phyloP scores from a whole-genome alignment of 345 rosid species.

The Lagerstroemia speciosa region DNA sequence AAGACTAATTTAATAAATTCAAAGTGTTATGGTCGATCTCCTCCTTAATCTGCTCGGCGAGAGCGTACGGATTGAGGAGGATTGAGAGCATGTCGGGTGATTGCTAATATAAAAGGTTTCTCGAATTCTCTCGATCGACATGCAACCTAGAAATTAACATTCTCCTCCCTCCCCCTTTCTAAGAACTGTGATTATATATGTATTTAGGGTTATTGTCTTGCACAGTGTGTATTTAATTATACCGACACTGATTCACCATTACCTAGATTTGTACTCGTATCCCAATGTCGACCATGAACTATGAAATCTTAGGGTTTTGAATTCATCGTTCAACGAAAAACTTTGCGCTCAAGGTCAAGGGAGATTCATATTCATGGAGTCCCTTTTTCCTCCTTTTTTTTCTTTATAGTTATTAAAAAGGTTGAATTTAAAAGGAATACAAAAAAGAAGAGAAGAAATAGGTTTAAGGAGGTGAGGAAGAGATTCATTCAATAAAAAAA shows the following conservation, averaged over 20 bases:
- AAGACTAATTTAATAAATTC: no score
- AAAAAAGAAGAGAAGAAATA: no score
- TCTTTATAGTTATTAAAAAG: no score
- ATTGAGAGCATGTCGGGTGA: neutral
- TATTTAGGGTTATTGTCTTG: neutral
- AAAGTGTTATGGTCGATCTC: neutral
- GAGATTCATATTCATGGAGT: no score
- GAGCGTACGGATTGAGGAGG: neutral
- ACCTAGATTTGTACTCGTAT: neutral
- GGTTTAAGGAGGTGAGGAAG: no score
- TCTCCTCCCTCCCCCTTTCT: neutral
- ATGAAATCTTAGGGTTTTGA: neutral
- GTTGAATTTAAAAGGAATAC: no score
- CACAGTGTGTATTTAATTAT: neutral
- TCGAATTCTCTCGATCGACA: neutral
- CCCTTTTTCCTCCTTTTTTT: no score
- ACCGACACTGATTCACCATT: neutral
- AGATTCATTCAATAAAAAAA: no score
- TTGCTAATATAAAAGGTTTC: neutral
- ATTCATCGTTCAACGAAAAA: neutral
- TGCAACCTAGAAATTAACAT: neutral
- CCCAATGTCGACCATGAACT: neutral
- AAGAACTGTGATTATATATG: neutral
- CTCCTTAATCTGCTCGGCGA: no score
- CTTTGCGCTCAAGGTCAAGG: neutral